A percentile compares a stretch with the other conserved stretches of the same genome.
Evolutionary conservation across 345 rosid genomes (phyloP).

Genomic region (Populus deltoides): DNA sequence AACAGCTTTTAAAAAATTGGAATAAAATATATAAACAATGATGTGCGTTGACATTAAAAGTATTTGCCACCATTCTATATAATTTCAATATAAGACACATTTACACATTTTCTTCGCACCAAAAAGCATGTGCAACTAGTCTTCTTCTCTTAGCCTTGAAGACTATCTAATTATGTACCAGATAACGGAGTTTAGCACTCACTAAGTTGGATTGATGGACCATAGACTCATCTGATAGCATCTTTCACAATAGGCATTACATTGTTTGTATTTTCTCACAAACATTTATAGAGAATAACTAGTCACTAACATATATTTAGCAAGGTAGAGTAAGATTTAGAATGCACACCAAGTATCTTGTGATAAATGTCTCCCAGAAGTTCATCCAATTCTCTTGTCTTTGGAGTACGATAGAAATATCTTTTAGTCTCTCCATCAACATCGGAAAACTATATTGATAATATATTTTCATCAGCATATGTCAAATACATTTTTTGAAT

Average conservation of each 20-base stretch:
- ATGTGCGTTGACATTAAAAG: background rate
- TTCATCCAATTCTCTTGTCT: constrained; percentile 80
- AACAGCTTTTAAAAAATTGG: constrained; percentile 1
- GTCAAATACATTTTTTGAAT: background rate
- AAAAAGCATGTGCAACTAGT: background rate
- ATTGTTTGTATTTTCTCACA: background rate
- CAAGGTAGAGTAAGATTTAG: background rate
- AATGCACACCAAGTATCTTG: constrained; percentile 65
- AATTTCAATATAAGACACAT: no score
- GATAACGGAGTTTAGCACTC: background rate
- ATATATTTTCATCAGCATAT: constrained; percentile 9
- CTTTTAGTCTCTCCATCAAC: constrained; percentile 63
- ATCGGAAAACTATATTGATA: constrained; percentile 61
- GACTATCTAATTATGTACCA: constrained; percentile 3
- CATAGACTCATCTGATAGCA: background rate
- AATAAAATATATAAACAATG: constrained; percentile 5
- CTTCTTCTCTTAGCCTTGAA: background rate
- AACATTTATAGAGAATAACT: background rate
- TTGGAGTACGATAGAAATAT: constrained; percentile 80
- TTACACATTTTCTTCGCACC: background rate
- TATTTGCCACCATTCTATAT: no score
- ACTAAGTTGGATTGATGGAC: background rate
- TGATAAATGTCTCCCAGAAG: constrained; percentile 95
- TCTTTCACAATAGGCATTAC: background rate
- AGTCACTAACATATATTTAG: background rate